Conservation (phyloP, 495 filamentous ascomycete genomes). For the Penicillium maclennaniae region DNA sequence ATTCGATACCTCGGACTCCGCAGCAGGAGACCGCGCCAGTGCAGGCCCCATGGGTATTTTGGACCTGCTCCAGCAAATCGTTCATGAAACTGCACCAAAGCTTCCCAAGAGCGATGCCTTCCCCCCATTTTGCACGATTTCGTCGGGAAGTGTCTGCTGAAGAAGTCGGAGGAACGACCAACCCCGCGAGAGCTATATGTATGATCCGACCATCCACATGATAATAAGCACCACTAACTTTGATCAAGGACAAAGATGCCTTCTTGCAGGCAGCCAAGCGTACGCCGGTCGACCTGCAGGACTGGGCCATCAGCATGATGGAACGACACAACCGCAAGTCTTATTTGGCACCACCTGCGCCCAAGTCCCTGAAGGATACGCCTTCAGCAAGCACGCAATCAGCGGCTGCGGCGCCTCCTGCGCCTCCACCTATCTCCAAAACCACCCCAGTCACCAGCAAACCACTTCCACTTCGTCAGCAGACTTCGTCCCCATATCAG, state of each 20-base stretch:
- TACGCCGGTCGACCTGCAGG: slow-evolving; percentile 83
- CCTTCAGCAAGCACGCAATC: slow-evolving; percentile 9
- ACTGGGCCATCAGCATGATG: slow-evolving; percentile 89
- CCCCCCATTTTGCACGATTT: slow-evolving; percentile 92
- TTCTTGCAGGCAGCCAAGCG: slow-evolving; percentile 94
- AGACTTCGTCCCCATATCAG: slow-evolving; percentile 35
- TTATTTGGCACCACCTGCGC: slow-evolving; percentile 65
- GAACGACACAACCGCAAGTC: slow-evolving; percentile 88
- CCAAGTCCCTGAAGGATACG: slow-evolving; percentile 43
- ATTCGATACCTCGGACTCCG: slow-evolving; percentile 74
- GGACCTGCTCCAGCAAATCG: slow-evolving; percentile 94
- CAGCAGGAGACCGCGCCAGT: slow-evolving; percentile 63
- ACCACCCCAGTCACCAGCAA: slow-evolving; percentile 23
- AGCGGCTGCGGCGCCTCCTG: slow-evolving; percentile 14
- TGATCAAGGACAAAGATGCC: slow-evolving; percentile 71
- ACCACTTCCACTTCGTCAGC: slow-evolving; percentile 50
- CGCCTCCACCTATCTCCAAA: slow-evolving; percentile 22
- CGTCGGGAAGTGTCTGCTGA: slow-evolving; percentile 91
- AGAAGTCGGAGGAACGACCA: slow-evolving; percentile 79
- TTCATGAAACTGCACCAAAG: slow-evolving; percentile 89
- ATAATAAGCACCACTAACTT: slow-evolving; percentile 1
- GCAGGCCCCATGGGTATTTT: slow-evolving; percentile 87
- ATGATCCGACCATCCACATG: not conserved
- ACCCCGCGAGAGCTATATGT: slow-evolving; percentile 82
- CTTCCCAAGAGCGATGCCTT: slow-evolving; percentile 97